Evolutionary conservation across 805 yeast genomes (phyloP), one percentile per base, ranked within the genome.

Genomic region (Kluyveromyces starmeri): DNA sequence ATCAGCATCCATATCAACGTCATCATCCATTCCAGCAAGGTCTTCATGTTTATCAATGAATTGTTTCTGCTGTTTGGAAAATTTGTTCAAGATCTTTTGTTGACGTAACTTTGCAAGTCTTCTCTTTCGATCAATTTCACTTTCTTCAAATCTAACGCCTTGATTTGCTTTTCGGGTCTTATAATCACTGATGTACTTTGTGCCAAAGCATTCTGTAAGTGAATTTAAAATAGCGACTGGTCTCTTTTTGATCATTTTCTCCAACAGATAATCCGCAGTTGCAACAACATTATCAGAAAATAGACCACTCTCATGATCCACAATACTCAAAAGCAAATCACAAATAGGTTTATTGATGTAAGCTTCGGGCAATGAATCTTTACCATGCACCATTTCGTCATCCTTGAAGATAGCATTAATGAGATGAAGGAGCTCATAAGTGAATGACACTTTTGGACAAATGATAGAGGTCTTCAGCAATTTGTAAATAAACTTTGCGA

Each of bases 41-140:
- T 53, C 48, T 15, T 62, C 54, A 41, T 74, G 68, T 27, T 70
- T 70, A 38, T 73, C 71, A 41, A 83, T 71, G 56, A 89, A 89
- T 55, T 65, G 72, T 15, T 73, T 69, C 51, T 88, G 96, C 47
- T 83, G 92, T 37, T 67, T 76, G 15, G 73, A 71, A 65, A 82
- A 74, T 47, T 71, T 78, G 18, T 67, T 69, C 65, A 79, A 50
- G 7, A 81, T 66, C 45, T 70, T 78, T 27, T 70, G 70, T 48
- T 75, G 81, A 36, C 84, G 66, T 41, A 71, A 70, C 38, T 73
- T 67, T 2, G 83, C 83, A n/a, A 70, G 36, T 40, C 78, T 58
- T 51, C 67, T 75, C 38, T 64, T 67, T 31, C 70, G 67, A 25
- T 76, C 83, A 22, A 63, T 48, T 38, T 73, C 77, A 6, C 76